Evolutionary conservation across 2,329 filamentous ascomycete genomes (phyloP).

Genomic region (Macrophomina tecta): DNA sequence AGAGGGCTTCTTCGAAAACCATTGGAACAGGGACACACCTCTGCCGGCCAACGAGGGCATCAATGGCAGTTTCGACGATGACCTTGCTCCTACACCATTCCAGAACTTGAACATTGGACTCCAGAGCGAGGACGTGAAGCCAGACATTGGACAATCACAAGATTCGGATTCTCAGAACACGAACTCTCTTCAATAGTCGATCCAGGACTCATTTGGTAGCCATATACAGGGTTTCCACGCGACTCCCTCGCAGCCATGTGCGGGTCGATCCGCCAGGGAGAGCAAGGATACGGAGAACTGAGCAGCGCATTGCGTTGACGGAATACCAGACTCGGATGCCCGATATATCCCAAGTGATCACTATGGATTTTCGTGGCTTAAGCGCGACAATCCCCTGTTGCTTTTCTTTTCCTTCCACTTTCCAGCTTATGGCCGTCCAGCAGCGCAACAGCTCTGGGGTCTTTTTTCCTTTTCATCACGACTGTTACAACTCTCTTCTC

Average conservation of each 20-base stretch:
- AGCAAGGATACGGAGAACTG: neutral
- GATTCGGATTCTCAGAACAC: neutral
- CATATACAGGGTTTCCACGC: neutral
- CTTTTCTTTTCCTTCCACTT: neutral
- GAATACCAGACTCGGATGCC: too few relatives aligned
- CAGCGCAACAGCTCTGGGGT: neutral
- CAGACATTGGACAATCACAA: neutral
- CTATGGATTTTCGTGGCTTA: too few relatives aligned
- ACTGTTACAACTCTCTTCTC: neutral
- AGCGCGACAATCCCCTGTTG: too few relatives aligned
- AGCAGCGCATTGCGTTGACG: neutral
- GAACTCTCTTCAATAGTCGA: neutral
- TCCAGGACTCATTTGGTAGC: constrained; percentile 3
- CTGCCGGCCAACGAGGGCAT: too few relatives aligned
- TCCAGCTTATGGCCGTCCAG: neutral
- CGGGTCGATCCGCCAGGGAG: neutral
- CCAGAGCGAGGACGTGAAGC: neutral
- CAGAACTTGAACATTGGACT: neutral
- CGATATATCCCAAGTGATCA: neutral
- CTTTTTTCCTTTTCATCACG: neutral
- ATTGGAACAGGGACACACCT: too few relatives aligned
- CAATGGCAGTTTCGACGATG: too few relatives aligned
- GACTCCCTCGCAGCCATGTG: neutral
- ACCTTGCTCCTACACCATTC: neutral
- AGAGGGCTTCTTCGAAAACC: too few relatives aligned